Base-by-base conservation (phyloP, 2,329 filamentous ascomycete genomes). In the Fragosphaeria purpurea region DNA sequence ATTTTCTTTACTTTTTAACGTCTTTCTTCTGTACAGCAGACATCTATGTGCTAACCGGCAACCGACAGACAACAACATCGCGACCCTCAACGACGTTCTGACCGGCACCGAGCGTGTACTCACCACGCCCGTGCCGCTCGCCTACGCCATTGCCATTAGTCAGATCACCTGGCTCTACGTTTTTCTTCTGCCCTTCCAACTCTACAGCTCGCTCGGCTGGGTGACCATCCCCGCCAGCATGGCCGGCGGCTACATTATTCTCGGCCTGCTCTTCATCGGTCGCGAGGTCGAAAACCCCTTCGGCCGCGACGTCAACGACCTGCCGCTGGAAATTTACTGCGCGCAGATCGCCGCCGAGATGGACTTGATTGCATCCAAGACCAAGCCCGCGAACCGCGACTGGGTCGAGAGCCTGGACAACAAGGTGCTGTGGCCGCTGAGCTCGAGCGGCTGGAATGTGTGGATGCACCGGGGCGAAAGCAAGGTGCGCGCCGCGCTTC, bases 151-250 rank as follows among this genome's bases (percentile, higher is more conserved):
- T 58, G 77, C 83, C 57, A 86, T 87, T 60, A 77, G 80, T 10
- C 85, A 88, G 64, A 88, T 88, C 60, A 83, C 84, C 9, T 86
- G 82, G 80, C 75, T 85, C 43, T 88, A 88, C 65, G 79, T 87
- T 48, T 68, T 85, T 55, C 70, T 83, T 42, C 71, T 88, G 10
- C 85, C 85, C 1, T 88, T 88, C 72, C 85, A 88, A 64, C 75
- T 88, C 3, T 77, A 74, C 61, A 59, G 62, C 2, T 61, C 66
- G 7, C 73, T 88, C 4, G 58, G 63, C 13, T 88, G 82, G 82
- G 71, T 86, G 52, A 80, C 83, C 3, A 86, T 88, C 53, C 83
- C 83, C 0, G 83, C 75, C 13, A 80, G 79, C 39, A 69, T 86
- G 31, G 71, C 64, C 4, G 79, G 79, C 5, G 81, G 82, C 11